These are phyloP conservation scores for Grosmannia huntii DNA, from an alignment of 2,329 filamentous ascomycete species.

Conservation along the genomic window DNA sequence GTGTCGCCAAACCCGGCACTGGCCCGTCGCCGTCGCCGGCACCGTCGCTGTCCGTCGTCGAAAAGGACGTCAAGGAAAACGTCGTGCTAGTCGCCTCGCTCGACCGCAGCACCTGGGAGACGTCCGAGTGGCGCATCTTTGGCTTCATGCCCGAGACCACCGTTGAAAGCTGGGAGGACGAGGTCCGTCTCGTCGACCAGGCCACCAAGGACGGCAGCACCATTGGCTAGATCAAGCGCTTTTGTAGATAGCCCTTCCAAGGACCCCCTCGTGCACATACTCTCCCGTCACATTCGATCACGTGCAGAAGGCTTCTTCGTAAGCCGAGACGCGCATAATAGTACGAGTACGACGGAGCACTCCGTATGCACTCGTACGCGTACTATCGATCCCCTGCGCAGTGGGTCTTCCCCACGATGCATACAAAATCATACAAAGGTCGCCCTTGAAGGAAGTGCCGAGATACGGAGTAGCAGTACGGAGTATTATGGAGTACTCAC, in stretches of 20 bases:
- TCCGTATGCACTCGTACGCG: no score
- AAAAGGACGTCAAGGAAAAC: slow-evolving; percentile 47
- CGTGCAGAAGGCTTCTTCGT: background rate
- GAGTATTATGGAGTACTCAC: no score
- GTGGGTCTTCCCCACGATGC: no score
- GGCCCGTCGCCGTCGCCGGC: slow-evolving; percentile 16
- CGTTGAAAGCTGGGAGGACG: slow-evolving; percentile 25
- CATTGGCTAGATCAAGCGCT: background rate
- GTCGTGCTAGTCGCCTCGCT: slow-evolving; percentile 43
- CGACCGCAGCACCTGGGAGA: slow-evolving; percentile 31
- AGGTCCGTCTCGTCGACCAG: slow-evolving; percentile 7
- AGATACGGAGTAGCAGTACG: no score
- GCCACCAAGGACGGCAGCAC: slow-evolving; percentile 1
- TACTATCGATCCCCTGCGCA: no score
- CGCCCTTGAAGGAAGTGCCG: no score
- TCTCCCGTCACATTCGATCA: background rate
- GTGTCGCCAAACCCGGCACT: background rate
- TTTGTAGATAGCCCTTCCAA: background rate
- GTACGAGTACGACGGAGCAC: no score
- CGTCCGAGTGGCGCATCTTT: slow-evolving; percentile 49
- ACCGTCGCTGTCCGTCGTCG: slow-evolving; percentile 30
- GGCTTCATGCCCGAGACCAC: slow-evolving; percentile 46
- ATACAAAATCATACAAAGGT: no score
- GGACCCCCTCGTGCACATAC: background rate
- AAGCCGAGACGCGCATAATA: no score